Percentiles rank a stretch among this genome's conserved stretches.
Evolutionary conservation across 805 yeast genomes (phyloP).

Genomic region (Ogataea paradorogensis): DNA sequence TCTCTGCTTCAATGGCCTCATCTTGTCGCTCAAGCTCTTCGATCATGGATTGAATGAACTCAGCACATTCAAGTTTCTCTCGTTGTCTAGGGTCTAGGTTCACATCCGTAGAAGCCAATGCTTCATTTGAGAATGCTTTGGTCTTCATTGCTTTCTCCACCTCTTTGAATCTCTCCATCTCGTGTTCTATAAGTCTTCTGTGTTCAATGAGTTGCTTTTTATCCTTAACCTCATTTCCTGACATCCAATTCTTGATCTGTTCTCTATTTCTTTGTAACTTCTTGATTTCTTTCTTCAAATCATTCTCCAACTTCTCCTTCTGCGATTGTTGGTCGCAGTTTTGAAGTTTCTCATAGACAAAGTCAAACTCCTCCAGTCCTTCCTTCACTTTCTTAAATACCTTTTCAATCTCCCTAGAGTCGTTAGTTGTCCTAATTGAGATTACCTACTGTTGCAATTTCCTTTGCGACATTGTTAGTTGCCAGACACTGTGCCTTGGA

Average conservation of each 20-base stretch:
- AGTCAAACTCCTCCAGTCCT: slow-evolving; percentile 84
- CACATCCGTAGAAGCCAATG: slow-evolving; percentile 58
- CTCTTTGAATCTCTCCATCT: slow-evolving; percentile 95
- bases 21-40: slow-evolving; percentile 81
- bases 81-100: slow-evolving; percentile 75
- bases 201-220: slow-evolving; percentile 79
- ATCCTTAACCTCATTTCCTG: slow-evolving; percentile 88
- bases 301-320: slow-evolving; percentile 90
- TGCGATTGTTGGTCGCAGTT: slow-evolving; percentile 80
- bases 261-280: slow-evolving; percentile 91
- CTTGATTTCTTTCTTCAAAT: slow-evolving; percentile 90
- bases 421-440: slow-evolving; percentile 4
- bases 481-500: slow-evolving; percentile 2
- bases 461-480: slow-evolving; percentile 42
- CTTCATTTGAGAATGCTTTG: slow-evolving; percentile 92
- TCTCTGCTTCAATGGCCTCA: slow-evolving; percentile 73
- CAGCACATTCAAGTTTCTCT: slow-evolving; percentile 69
- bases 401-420: slow-evolving; percentile 74
- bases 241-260: slow-evolving; percentile 92
- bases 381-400: slow-evolving; percentile 89
- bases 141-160: slow-evolving; percentile 92
- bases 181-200: slow-evolving; percentile 62
- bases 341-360: slow-evolving; percentile 79
- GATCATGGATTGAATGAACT: slow-evolving; percentile 65
- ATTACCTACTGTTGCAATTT: slow-evolving; percentile 47